These are phyloP conservation scores for Nicotiana rustica DNA, from an alignment of 305 asterid genomes.

Conservation along the genomic window DNA sequence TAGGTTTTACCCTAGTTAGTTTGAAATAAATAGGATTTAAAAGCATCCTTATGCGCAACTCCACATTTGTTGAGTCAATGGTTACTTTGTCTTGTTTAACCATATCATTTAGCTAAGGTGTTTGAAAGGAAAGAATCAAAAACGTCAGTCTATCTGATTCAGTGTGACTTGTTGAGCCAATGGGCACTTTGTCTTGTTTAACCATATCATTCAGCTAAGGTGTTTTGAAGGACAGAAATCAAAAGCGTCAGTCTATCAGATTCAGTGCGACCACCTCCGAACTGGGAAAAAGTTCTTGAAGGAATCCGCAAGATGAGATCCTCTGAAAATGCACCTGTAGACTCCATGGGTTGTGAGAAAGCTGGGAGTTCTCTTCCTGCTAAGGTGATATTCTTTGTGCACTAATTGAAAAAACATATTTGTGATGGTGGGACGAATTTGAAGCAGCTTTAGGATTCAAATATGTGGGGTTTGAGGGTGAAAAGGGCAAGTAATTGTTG, in stretches of 20 bases:
- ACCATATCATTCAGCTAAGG: constrained; percentile 7
- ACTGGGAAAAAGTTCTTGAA: constrained; percentile 86
- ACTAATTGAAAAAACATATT: constrained; percentile 16
- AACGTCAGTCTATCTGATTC: too few species aligned
- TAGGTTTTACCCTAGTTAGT: not conserved
- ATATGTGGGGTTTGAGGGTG: constrained; percentile 16
- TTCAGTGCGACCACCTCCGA: constrained; percentile 62
- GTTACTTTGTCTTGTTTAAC: too few species aligned
- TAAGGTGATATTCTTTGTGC: constrained; percentile 55
- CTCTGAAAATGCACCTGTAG: constrained; percentile 93
- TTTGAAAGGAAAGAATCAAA: too few species aligned
- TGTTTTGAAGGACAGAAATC: constrained; percentile 21
- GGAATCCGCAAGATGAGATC: constrained; percentile 91
- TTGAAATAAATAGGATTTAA: not conserved
- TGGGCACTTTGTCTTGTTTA: constrained; percentile 3
- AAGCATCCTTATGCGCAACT: not conserved
- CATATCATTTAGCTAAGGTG: too few species aligned
- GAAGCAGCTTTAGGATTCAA: not conserved
- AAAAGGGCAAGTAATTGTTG: not conserved
- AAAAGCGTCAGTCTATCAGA: constrained; percentile 26
- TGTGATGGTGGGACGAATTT: constrained; percentile 17
- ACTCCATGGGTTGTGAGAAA: constrained; percentile 97
- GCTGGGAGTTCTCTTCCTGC: constrained; percentile 97
- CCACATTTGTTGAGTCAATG: not conserved
- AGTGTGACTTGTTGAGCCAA: not conserved